Base-by-base conservation (phyloP, 805 yeast species). In the Saturnispora dispora region DNA sequence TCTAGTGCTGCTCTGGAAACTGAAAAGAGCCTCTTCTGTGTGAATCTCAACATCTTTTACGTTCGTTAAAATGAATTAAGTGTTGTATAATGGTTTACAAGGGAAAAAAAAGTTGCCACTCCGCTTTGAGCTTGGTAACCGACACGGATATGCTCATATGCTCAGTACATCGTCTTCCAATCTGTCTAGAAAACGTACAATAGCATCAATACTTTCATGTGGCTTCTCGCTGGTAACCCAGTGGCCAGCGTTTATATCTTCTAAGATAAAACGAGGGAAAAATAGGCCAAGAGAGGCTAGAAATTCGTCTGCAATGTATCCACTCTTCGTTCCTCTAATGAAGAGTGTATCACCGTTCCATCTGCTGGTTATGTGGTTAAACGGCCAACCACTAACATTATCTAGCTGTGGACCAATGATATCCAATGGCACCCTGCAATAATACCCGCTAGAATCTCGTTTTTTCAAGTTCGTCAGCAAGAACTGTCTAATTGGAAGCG, bases 191-290 rank as follows among this genome's bases (percentile, higher is more conserved):
- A 81, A 90, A 28, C 83, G 84, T 28, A 72, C 73, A 15, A 86
- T 79, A 6, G 70, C 67, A 3, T 73, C 78, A 23, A 87, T 71
- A 56, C 91, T 88, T 61, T 83, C 95, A 7, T 71, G 59, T 0
- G 98, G 96, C 57, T 84, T 83, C 62, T 91, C 97, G 40, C 88
- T 79, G 57, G 88, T 88, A 15, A 90, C 78, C 96, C 97, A 91
- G 66, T 91, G 99, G 2, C 96, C 96, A 0, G 90, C 79, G 18
- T 87, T 83, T 23, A 93, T 71, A 60, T 85, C 96, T 44, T 77
- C 72, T 13, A 86, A 68, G 54, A 80, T 85, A 61, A 88, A 88
- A 25, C 73, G 71, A 0, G 97, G 97, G 68, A 88, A 91, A 61
- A 78, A 86, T 51, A 70, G 68, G 1, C 90, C 95, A 47, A 88